Conservation (phyloP, 2,329 filamentous ascomycete genomes). For the Xylariaceae sp. region DNA sequence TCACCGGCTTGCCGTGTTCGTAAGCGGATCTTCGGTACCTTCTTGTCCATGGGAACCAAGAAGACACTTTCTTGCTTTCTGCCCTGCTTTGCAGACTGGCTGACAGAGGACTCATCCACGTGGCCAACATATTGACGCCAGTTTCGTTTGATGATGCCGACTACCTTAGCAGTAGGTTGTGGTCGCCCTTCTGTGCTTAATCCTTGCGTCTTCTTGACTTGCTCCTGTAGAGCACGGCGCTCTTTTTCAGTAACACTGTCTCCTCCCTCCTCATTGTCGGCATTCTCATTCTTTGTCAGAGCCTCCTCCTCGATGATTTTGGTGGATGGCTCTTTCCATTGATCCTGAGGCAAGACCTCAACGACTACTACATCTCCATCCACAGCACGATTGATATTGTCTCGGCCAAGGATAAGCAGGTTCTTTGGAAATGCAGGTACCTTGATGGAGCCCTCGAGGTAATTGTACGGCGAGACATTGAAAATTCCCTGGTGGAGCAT, state of each 20-base stretch:
- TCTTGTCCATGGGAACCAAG: constrained; percentile 95
- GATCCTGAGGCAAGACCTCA: constrained; percentile 86
- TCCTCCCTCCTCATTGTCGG: constrained; percentile 72
- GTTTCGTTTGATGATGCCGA: constrained; percentile 90
- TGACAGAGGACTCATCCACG: constrained; percentile 81
- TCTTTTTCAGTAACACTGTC: constrained; percentile 87
- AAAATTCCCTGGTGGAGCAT: constrained; percentile 92
- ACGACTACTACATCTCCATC: constrained; percentile 91
- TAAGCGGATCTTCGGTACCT: constrained; percentile 91
- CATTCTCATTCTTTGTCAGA: constrained; percentile 88
- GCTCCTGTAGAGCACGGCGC: constrained; percentile 80
- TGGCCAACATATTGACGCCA: constrained; percentile 98
- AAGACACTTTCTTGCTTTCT: constrained; percentile 90
- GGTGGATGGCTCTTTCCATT: constrained; percentile 94
- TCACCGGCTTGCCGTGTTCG: constrained; percentile 87
- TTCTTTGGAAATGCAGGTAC: constrained; percentile 87
- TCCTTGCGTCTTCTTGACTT: constrained; percentile 80
- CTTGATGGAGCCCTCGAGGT: constrained; percentile 87
- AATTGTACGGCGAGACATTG: constrained; percentile 97
- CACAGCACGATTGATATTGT: constrained; percentile 93
- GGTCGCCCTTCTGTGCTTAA: constrained; percentile 70
- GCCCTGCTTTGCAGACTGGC: constrained; percentile 67
- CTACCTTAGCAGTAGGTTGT: constrained; percentile 87
- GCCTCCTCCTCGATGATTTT: constrained; percentile 95
- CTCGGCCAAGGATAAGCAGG: constrained; percentile 81